Evolutionary conservation across 2,329 filamentous ascomycete genomes (phyloP), one percentile per base, ranked within the genome.

Genomic region (Colletotrichum acutatum): DNA sequence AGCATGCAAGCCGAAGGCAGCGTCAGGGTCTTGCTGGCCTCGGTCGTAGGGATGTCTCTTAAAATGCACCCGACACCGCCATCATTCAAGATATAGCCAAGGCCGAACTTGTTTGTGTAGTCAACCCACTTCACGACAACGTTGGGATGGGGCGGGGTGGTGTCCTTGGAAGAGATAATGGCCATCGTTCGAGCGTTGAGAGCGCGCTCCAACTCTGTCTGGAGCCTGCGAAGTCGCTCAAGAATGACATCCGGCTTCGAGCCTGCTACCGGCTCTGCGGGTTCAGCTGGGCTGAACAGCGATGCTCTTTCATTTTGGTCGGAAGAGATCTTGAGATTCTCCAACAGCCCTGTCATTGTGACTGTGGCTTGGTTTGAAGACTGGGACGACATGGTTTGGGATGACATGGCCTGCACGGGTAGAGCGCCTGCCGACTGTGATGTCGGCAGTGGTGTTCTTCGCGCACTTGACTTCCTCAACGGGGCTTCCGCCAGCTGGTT

Each of bases 61-160:
- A 91, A 84, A 61, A 92, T 90, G 75, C 93, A 95, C 19, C 94
- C 94, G 24, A 95, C 91, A 74, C 91, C 95, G 34, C 94, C 94
- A 76, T 96, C 93, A 74, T 94, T 94, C 66, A 97, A 85, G 71
- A 96, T 94, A 78, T 96, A 97, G 46, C 94, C 94, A 19, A 97
- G 87, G 14, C 94, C 94, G 80, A 95, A 95, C 80, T 95, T 95
- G 82, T 95, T 94, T 72, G 93, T 95, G 81, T 97, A 97, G 80
- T 97, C 94, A 7, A 97, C 94, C 94, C 94, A 97, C 79, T 95
- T 95, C 12, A 92, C 89, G 14, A 92, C 90, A 57, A 92, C 89
- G 79, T 91, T 83, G 79, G 92, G 88, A 79, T 92, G 81, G 74
- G 91, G 79, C 79, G 88, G 84, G 68, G 87, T 81, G 74, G 86